Base-by-base conservation (phyloP, 768 basidiomycete genomes). In the Hygrophoropsis aurantiaca region DNA sequence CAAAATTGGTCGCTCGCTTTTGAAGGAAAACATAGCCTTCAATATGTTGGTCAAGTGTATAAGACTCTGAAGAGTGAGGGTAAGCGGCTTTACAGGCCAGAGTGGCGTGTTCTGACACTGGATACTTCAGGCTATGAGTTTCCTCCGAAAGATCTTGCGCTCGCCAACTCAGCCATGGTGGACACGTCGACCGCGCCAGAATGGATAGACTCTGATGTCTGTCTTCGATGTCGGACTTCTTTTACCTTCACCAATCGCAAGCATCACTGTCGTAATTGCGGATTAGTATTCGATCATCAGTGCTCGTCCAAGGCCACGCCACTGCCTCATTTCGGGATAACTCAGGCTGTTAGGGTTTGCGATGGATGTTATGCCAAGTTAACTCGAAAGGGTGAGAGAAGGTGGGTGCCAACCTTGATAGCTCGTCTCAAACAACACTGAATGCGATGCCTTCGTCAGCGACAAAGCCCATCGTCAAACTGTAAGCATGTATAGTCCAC, bases 251-350 rank as follows among this genome's bases (percentile, higher is more conserved):
- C 94, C 24, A 98, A 98, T 62, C 81, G 97, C 42, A 97, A 97
- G 63, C 97, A 99, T 58, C 97, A 99, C 60, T 99, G 97, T 63
- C 83, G 97, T 11, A 97, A 97, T 65, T 99, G 97, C 68, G 97
- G 97, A 7, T 85, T 87, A 62, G 93, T 98, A 11, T 98, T 97
- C 60, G 95, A 97, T 68, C 92, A 94, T 45, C 77, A 82, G 34
- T 99, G 97, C 65, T 94, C 92, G 0, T 85, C 88, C 26, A 89
- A 92, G 66, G 71, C 77, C 2, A 81, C 91, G 66, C 73, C 91
- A 0, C 75, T 98, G 19, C 95, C 97, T 4, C 90, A 94, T 62
- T 95, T 91, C 58, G 97, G 97, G 10, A 94, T 99, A 55, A 75
- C 82, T 1, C 87, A 97, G 59, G 85, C 88, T 30, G 97, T 99